Conservation (phyloP, 495 filamentous ascomycete genomes). For the Xylaria acuta region DNA sequence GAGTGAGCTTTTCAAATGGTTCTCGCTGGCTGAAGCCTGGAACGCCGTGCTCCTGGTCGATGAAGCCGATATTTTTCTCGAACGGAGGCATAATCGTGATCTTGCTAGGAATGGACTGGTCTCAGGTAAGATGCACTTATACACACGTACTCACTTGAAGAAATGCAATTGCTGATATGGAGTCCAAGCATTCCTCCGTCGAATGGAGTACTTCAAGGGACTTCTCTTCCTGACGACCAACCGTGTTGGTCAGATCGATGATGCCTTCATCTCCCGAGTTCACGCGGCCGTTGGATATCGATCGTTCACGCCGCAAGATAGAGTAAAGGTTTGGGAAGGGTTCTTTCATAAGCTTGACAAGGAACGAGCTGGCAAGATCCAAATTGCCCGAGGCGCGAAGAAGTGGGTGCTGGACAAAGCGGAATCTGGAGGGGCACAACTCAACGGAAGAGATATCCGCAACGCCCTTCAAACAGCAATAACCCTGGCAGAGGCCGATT, state of each 20-base stretch:
- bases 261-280: slow-evolving; percentile 61
- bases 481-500: slow-evolving; percentile 37
- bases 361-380: too few relatives aligned
- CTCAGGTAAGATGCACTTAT: slow-evolving; percentile 31
- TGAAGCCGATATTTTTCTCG: slow-evolving; percentile 48
- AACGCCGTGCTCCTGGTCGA: slow-evolving; percentile 36
- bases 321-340: too few relatives aligned
- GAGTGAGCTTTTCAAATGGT: too few relatives aligned
- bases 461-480: slow-evolving; percentile 52
- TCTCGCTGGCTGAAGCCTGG: too few relatives aligned
- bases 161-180: too few relatives aligned
- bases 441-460: slow-evolving; percentile 53
- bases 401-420: slow-evolving; percentile 6
- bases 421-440: slow-evolving; percentile 22
- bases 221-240: slow-evolving; percentile 66
- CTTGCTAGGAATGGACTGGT: slow-evolving; percentile 38
- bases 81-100: slow-evolving; percentile 34
- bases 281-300: slow-evolving; percentile 55
- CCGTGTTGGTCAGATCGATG: slow-evolving; percentile 59
- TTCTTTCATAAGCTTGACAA: too few relatives aligned
- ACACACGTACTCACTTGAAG: not conserved
- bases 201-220: slow-evolving; percentile 64
- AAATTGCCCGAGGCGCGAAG: too few relatives aligned
- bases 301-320: slow-evolving; percentile 24
- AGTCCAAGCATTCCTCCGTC: slow-evolving; percentile 52